These are phyloP conservation scores for Coniochaeta sp. DNA, from an alignment of 2,329 filamentous ascomycete genomes.

Conservation along the genomic window DNA sequence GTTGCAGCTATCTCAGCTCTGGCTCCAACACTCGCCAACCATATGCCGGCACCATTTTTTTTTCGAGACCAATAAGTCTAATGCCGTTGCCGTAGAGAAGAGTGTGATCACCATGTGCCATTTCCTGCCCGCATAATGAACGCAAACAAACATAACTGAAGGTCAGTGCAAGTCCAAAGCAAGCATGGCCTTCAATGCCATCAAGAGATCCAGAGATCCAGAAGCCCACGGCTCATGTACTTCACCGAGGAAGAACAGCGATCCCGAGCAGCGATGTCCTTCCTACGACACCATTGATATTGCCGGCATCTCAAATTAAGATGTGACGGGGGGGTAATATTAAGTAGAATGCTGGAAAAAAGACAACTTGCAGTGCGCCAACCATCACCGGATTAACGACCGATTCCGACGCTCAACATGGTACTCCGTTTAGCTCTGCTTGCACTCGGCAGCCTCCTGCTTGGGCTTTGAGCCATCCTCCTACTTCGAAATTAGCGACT, in stretches of 20 bases:
- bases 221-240: not conserved
- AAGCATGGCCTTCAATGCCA: not conserved
- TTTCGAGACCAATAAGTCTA: not conserved
- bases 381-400: not conserved
- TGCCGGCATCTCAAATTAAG: not conserved
- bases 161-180: too few species aligned
- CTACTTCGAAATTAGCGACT: constrained; percentile 36
- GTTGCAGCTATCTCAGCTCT: not conserved
- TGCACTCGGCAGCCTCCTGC: constrained; percentile 92
- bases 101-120: not conserved
- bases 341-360: not conserved
- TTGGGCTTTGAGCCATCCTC: constrained; percentile 85
- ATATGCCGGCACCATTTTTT: not conserved
- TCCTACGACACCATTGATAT: not conserved
- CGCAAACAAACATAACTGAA: not conserved
- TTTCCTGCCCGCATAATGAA: not conserved
- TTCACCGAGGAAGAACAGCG: not conserved
- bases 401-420: not conserved
- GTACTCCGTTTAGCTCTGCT: constrained; percentile 65
- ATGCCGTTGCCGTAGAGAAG: not conserved
- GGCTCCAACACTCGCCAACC: not conserved
- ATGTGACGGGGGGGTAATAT: not conserved
- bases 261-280: not conserved
- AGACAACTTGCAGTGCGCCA: not conserved
- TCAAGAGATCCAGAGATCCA: too few species aligned